Percentiles rank a stretch among this genome's conserved stretches.
Evolutionary conservation across 257 asterid genomes (phyloP).

Genomic region (Ajuga chamaepitys): DNA sequence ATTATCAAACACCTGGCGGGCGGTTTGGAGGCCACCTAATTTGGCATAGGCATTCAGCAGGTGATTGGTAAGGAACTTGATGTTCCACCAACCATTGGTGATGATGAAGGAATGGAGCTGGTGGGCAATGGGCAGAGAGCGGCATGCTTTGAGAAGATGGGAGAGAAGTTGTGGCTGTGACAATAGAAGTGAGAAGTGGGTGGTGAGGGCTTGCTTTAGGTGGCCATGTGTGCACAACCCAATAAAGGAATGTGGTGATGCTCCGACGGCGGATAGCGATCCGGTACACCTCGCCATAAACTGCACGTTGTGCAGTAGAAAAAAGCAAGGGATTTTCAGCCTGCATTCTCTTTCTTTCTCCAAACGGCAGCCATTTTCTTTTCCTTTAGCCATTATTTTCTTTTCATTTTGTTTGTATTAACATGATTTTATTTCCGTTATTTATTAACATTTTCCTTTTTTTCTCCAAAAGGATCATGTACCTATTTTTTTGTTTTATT

Average conservation of each 20-base stretch:
- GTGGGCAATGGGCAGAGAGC: slow-evolving; percentile 34
- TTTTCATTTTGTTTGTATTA: too few species aligned
- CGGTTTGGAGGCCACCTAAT: slow-evolving; percentile 34
- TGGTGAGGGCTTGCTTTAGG: slow-evolving; percentile 44
- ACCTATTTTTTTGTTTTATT: too few species aligned
- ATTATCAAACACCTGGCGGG: slow-evolving; percentile 45
- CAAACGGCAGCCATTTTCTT: too few species aligned
- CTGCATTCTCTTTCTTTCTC: too few species aligned
- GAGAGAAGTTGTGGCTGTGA: slow-evolving; percentile 53
- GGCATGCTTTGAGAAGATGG: slow-evolving; percentile 58
- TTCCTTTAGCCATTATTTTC: too few species aligned
- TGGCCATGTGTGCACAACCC: slow-evolving; percentile 44
- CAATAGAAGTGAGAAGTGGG: slow-evolving; percentile 35
- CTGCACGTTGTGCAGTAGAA: too few species aligned
- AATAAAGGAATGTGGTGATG: slow-evolving; percentile 21
- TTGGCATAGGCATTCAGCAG: slow-evolving; percentile 54
- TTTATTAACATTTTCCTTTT: too few species aligned
- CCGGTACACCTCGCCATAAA: too few species aligned
- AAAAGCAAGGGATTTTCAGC: too few species aligned
- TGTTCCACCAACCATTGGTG: slow-evolving; percentile 40
- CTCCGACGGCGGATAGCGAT: slow-evolving; percentile 16
- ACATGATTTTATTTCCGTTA: too few species aligned
- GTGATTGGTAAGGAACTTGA: slow-evolving; percentile 64
- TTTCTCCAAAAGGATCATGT: too few species aligned
- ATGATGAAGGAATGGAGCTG: slow-evolving; percentile 67